Evolutionary conservation across 805 yeast genomes (phyloP).

Genomic region (Ogataea trehalophila): DNA sequence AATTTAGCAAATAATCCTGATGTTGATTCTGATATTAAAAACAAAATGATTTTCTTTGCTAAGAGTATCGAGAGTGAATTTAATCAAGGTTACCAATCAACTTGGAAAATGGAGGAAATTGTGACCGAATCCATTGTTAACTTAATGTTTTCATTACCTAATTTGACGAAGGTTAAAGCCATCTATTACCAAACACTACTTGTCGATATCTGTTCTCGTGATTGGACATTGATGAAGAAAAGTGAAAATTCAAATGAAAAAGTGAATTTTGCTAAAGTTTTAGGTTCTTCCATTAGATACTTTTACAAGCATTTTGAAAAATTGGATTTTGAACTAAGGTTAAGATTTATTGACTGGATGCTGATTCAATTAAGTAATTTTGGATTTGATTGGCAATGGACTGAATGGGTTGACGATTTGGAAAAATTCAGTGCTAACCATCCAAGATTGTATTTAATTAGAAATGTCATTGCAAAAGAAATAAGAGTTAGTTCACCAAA

Average conservation of each 20-base stretch:
- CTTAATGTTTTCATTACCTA: constrained; percentile 71
- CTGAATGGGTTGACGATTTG: constrained; percentile 76
- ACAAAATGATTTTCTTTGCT: constrained; percentile 27
- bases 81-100: constrained; percentile 41
- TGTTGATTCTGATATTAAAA: constrained; percentile 21
- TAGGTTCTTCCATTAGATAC: constrained; percentile 87
- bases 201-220: constrained; percentile 80
- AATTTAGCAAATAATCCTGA: constrained; percentile 26
- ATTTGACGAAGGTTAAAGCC: constrained; percentile 53
- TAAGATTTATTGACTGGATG: constrained; percentile 84
- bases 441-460: constrained; percentile 70
- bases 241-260: constrained; percentile 19
- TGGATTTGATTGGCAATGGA: constrained; percentile 97
- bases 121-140: constrained; percentile 79
- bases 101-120: constrained; percentile 89
- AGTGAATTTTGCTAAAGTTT: constrained; percentile 80
- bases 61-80: constrained; percentile 37
- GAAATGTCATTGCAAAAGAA: constrained; percentile 78
- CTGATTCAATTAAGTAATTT: constrained; percentile 89
- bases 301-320: constrained; percentile 63
- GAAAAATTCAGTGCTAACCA: constrained; percentile 46
- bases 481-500: constrained; percentile 73
- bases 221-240: constrained; percentile 45
- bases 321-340: constrained; percentile 71
- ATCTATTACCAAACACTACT: constrained; percentile 79